Base-by-base conservation (phyloP, 441 rosid species). In the Erodium texanum region DNA sequence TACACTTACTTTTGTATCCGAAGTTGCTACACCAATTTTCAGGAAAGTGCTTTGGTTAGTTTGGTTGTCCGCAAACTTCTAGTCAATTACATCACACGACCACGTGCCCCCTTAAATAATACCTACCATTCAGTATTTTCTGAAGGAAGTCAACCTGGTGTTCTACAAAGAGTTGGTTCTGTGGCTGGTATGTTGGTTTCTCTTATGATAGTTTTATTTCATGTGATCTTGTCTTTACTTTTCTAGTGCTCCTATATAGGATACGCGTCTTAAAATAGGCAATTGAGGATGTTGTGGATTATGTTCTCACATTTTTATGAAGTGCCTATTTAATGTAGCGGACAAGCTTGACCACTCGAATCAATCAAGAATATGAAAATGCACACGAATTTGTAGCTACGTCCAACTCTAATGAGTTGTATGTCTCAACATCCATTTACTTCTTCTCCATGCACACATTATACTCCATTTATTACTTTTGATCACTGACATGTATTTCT, bases 121-220 rank as follows among this genome's bases (percentile, higher is more conserved):
- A 73, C 83, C 70, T 15, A 87, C 62, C 83, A 85, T 78, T 72
- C 89, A 65, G 45, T 80, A 65, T 90, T 83, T 81, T 75, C 85
- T 58, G 87, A 85, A 66, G 86, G 76, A 69, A 81, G 73, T 68
- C 81, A 85, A 70, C 90, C 88, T 73, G 93, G 98, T 59, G 94
- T 94, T 77, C 77, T 94, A 67, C 97, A 89, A 73, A 90, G 94
- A 89, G 97, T 92, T 70, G 86, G 99, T 70, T 88, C 94, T 73
- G 97, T 89, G 66, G 99, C 99, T 77, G 96, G 99, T 92, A 87
- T 58, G 77, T 38, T 78, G 43, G 74, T 67, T 65, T 23, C 41
- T 19, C 66, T 71, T 66, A 22, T 16, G 20, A 23, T 75, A 56
- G 32, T 66, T 62, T 38, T 67, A 32, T 48, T 41, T 16, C 56